Evolutionary conservation across 352 stramenopile genomes (phyloP), one percentile per base, ranked within the genome.

Genomic region (Pythium utonaiense): DNA sequence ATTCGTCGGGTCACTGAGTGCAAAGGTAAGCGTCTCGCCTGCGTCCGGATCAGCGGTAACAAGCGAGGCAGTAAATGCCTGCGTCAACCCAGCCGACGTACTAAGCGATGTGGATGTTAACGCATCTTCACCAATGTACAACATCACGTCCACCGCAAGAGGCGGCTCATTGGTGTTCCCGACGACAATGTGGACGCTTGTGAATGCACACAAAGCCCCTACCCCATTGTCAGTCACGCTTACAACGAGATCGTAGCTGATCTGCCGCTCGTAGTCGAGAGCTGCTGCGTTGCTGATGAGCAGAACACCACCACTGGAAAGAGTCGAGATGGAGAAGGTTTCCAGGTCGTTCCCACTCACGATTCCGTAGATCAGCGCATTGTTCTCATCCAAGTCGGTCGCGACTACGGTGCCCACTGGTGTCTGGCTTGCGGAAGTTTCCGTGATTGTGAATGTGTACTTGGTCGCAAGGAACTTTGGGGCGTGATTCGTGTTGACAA

Each of bases 381-480:
- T 73, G 67, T 86, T 84, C 60, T 84, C 73, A 52, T 88, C 78
- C 1, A 42, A 60, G 36, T 83, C 72, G 16, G 78, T 60, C 0
- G 78, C 78, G 1, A 44, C 40, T 13, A 83, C 41, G 5, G 61
- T 54, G 10, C 75, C 75, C 5, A 83, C 53, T 19, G 64, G 27
- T 0, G 74, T 66, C 34, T 74, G 67, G 3, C 45, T 62, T n/a
- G 64, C 34, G 17, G 49, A n/a, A 60, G 83, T 84, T 62, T 88
- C 78, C 10, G 30, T 17, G 14, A 82, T 47, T 0, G 8, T 28
- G 53, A 84, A 80, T 0, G 13, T 60, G 47, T 83, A 88, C 8
- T 44, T 44, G 21, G 22, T 44, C 0, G 41, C 8, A 49, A 66
- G 47, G 58, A 86, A 88, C 1, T 73, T 28, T 7, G 78, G 78